Percentiles rank a stretch among this genome's conserved stretches.
Evolutionary conservation across 495 filamentous ascomycete genomes (phyloP).

Genomic region (Penicilliopsis zonata): DNA sequence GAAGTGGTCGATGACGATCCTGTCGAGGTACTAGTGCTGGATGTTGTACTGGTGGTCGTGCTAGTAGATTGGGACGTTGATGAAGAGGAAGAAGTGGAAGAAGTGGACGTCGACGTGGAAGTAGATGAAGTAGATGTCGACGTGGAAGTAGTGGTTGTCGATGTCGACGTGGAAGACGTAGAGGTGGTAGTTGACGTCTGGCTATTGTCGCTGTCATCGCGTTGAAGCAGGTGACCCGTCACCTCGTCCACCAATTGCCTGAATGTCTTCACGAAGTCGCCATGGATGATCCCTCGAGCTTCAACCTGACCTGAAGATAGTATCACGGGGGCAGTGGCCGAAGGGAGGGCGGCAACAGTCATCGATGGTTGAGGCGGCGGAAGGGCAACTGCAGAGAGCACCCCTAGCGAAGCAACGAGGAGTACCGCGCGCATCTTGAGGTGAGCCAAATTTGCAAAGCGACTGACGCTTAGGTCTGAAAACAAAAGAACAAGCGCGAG

Average conservation of each 20-base stretch:
- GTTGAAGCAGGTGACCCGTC: not conserved
- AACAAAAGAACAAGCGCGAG: not conserved
- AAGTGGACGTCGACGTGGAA: not conserved
- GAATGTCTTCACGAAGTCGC: not conserved
- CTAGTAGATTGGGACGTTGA: not conserved
- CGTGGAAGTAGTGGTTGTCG: not conserved
- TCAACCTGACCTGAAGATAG: not conserved
- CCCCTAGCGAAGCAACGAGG: not conserved
- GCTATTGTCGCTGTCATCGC: not conserved
- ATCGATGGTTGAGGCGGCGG: not conserved
- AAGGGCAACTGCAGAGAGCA: not conserved
- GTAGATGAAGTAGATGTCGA: not conserved
- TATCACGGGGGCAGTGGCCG: not conserved
- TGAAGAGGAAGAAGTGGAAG: too few species aligned
- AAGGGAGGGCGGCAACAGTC: not conserved
- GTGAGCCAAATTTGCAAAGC: too few species aligned
- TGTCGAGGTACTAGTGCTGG: not conserved
- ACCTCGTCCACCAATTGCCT: not conserved
- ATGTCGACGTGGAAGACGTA: not conserved
- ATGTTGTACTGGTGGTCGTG: not conserved
- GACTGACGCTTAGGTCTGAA: not conserved
- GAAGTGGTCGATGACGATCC: not conserved
- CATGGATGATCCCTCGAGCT: not conserved
- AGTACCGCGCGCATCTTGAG: constrained; percentile 1
- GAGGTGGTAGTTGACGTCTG: not conserved